These are phyloP conservation scores for Saccharomycopsis vini DNA, from an alignment of 805 yeast species.

Conservation along the genomic window DNA sequence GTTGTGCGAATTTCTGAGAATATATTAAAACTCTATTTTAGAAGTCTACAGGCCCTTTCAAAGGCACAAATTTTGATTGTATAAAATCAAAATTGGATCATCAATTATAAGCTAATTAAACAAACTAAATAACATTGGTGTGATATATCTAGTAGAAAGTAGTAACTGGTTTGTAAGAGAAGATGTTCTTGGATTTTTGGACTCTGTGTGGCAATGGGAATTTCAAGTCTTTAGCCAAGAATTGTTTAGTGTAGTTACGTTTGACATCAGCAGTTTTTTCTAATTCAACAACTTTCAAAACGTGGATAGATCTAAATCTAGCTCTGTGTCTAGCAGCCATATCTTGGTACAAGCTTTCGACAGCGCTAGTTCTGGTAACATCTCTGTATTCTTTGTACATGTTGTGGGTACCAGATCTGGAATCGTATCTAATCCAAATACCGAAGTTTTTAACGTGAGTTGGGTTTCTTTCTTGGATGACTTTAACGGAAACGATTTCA, in stretches of 20 bases:
- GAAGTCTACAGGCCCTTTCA: too few relatives aligned
- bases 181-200: conserved; percentile 80
- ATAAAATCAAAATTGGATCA: conserved; percentile 1
- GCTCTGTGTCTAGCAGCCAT: conserved; percentile 99
- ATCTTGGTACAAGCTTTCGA: conserved; percentile 97
- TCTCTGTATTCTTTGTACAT: conserved; percentile 99
- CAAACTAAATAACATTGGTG: not conserved
- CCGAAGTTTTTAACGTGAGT: conserved; percentile 99
- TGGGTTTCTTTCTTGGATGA: conserved; percentile 90
- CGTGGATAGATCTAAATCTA: conserved; percentile 99
- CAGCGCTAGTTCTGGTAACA: conserved; percentile 98
- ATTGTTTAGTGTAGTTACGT: conserved; percentile 99
- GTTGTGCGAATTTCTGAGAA: too few relatives aligned
- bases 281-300: conserved; percentile 98
- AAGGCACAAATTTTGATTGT: too few relatives aligned
- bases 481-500: conserved; percentile 92
- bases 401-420: conserved; percentile 99
- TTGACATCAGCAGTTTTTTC: conserved; percentile 96
- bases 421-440: conserved; percentile 99
- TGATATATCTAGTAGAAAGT: conserved; percentile 85
- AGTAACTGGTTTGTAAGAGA: conserved; percentile 88
- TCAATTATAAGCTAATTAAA: conserved; percentile 3
- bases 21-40: too few relatives aligned
- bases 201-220: conserved; percentile 99
- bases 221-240: conserved; percentile 87